phyloP scores from a whole-genome alignment of 192 early-diverging fungal species.

The Spinellus fusiger region DNA sequence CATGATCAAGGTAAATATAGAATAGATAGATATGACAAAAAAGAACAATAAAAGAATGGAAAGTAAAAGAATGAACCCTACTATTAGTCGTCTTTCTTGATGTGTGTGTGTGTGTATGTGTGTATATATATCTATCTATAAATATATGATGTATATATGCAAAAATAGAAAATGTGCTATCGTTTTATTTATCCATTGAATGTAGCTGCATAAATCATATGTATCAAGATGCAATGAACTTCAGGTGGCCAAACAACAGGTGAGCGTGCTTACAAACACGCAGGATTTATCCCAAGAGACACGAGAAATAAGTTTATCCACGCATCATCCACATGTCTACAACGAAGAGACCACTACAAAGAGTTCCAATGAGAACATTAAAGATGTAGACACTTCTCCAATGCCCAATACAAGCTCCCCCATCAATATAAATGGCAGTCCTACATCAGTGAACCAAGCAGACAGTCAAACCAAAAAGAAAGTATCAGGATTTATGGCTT shows the following conservation, averaged over 20 bases:
- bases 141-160: no score
- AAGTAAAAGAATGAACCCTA: not conserved
- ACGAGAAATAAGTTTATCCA: not conserved
- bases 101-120: no score
- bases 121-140: no score
- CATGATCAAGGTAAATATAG: slow-evolving; percentile 23
- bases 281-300: not conserved
- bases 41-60: no score
- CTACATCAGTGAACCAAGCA: no score
- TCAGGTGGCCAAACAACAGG: not conserved
- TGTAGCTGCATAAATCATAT: slow-evolving; percentile 25
- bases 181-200: no score
- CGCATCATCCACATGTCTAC: not conserved
- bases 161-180: no score
- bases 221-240: slow-evolving; percentile 22
- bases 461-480: slow-evolving; percentile 20
- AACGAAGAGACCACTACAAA: no score
- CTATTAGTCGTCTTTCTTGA: no score
- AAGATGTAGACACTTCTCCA: slow-evolving; percentile 6
- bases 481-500: slow-evolving; percentile 23
- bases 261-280: not conserved
- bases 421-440: no score
- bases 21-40: not conserved
- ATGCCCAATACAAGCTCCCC: not conserved
- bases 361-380: not conserved